Evolutionary conservation across 2,329 filamentous ascomycete genomes (phyloP).

Genomic region (Aspergillus hiratsukae): DNA sequence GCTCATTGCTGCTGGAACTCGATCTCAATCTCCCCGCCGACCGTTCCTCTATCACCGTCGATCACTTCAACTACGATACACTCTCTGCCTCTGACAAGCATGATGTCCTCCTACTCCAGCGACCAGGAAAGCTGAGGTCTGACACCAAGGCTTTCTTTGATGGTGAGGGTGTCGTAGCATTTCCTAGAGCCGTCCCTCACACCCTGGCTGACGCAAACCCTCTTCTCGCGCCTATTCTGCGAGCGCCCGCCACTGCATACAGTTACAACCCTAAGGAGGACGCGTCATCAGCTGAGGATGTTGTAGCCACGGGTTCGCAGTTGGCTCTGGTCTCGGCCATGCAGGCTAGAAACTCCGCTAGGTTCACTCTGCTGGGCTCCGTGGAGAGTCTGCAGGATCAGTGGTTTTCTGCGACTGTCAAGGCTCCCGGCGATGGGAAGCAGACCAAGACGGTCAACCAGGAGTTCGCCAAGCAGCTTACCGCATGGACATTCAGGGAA

Average conservation of each 20-base stretch:
- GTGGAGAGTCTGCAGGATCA: constrained; percentile 81
- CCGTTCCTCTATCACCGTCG: constrained; percentile 78
- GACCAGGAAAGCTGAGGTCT: constrained; percentile 60
- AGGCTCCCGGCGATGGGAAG: constrained; percentile 50
- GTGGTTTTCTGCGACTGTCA: constrained; percentile 81
- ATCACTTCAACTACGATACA: constrained; percentile 92
- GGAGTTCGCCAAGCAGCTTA: constrained; percentile 77
- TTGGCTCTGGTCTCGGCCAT: constrained; percentile 77
- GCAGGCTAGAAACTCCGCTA: constrained; percentile 90
- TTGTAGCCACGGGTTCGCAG: constrained; percentile 80
- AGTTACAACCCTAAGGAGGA: constrained; percentile 93
- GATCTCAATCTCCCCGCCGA: constrained; percentile 84
- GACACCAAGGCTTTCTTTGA: constrained; percentile 75
- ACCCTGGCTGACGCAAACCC: constrained; percentile 70
- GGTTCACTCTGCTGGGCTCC: constrained; percentile 78
- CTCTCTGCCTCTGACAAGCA: constrained; percentile 74
- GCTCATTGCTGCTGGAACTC: constrained; percentile 77
- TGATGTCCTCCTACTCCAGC: constrained; percentile 76
- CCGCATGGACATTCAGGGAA: constrained; percentile 97
- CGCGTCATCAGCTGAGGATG: constrained; percentile 65
- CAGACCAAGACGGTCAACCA: constrained; percentile 68
- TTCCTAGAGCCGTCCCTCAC: constrained; percentile 78
- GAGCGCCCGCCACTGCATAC: constrained; percentile 81
- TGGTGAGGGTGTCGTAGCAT: constrained; percentile 66
- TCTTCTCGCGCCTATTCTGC: constrained; percentile 74